These are phyloP conservation scores for Ochromonas danica DNA, from an alignment of 108 stramenopile genomes.

Conservation along the genomic window DNA sequence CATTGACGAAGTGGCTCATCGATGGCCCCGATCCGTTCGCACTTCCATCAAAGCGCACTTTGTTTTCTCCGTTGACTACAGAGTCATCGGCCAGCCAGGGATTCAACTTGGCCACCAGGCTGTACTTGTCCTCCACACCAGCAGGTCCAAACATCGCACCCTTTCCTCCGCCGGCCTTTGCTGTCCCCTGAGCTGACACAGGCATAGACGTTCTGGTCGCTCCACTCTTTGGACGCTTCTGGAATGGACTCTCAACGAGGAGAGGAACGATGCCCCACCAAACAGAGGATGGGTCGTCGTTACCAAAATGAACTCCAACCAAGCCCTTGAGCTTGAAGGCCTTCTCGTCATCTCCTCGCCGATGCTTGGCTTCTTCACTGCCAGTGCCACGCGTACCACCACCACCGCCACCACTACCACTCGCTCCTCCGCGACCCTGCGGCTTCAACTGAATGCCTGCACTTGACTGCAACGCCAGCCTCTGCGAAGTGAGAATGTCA, in stretches of 20 bases:
- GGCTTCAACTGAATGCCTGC: background rate
- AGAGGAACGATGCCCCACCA: slow-evolving; percentile 18
- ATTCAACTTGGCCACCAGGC: background rate
- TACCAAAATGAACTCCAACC: background rate
- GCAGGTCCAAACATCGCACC: background rate
- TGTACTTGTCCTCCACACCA: background rate
- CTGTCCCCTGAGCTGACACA: background rate
- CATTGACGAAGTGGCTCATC: slow-evolving; percentile 3
- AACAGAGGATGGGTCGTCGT: background rate
- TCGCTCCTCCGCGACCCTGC: background rate
- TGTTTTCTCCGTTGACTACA: no score
- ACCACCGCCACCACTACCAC: background rate
- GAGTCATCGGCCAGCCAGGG: no score
- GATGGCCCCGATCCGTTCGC: background rate
- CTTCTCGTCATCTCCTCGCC: background rate
- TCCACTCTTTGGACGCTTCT: background rate
- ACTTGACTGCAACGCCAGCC: background rate
- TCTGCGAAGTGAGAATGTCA: background rate
- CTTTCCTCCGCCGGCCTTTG: background rate
- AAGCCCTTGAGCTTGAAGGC: background rate
- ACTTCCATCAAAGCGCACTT: no score
- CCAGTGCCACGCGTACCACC: background rate
- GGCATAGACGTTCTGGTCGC: no score
- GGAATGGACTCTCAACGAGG: background rate
- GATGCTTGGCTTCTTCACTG: background rate